Percentiles rank a stretch among this genome's conserved stretches.
Evolutionary conservation across 202 grass and related monocot genomes (phyloP).

Genomic region (Digitaria exilis): DNA sequence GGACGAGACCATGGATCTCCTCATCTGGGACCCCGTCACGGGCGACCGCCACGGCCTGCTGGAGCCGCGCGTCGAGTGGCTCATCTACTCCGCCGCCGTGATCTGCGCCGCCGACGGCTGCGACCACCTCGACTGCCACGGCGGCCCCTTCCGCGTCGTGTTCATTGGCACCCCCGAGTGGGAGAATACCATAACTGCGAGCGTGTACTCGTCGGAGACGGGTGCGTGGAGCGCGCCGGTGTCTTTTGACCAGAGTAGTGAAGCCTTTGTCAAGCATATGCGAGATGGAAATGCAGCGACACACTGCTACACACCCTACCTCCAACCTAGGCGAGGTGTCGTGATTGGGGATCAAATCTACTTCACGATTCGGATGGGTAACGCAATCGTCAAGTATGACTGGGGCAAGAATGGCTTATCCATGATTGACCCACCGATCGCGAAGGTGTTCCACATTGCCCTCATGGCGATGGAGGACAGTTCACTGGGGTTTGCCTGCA

Average conservation of each 20-base stretch:
- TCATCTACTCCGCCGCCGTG: not conserved
- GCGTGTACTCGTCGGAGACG: not conserved
- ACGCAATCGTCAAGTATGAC: not conserved
- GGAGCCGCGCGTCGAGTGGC: too few relatives aligned
- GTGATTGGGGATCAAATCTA: not conserved
- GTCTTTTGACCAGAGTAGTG: not conserved
- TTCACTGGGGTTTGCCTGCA: conserved; percentile 8
- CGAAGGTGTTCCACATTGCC: not conserved
- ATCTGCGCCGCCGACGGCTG: not conserved
- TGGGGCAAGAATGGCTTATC: not conserved
- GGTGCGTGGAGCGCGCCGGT: not conserved
- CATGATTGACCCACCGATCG: not conserved
- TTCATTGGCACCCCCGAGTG: not conserved
- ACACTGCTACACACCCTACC: not conserved
- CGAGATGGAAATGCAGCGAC: not conserved
- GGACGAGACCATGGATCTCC: not conserved
- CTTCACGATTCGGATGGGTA: not conserved
- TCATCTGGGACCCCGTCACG: conserved; percentile 7
- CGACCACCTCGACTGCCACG: conserved; percentile 2
- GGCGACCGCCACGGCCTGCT: not conserved
- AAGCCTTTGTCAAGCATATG: not conserved
- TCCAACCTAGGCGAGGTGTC: not conserved
- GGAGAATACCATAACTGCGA: not conserved
- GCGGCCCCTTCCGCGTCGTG: not conserved
- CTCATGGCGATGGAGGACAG: conserved; percentile 13